A percentile compares a stretch with the other conserved stretches of the same genome.
phyloP scores from a whole-genome alignment of 352 stramenopile species.

The Phytophthora capsici region DNA sequence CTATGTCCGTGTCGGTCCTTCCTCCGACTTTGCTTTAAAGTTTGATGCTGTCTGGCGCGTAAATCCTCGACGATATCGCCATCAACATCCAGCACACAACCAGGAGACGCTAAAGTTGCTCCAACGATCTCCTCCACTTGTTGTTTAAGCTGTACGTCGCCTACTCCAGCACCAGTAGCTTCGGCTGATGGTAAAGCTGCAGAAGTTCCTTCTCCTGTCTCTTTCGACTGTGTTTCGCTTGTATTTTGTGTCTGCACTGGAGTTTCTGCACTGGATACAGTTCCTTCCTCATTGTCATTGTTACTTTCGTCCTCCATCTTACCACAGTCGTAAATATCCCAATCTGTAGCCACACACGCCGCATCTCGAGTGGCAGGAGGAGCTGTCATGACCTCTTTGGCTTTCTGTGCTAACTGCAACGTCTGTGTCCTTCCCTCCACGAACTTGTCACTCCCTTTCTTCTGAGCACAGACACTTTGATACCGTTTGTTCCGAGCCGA shows the following conservation, averaged over 20 bases:
- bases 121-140: conserved; percentile 85
- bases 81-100: conserved; percentile 80
- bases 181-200: conserved; percentile 12
- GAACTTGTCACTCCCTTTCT: conserved; percentile 84
- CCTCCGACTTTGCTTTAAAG: conserved; percentile 29
- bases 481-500: conserved; percentile 72
- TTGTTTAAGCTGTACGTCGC: conserved; percentile 66
- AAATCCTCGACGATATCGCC: conserved; percentile 83
- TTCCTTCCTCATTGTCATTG: conserved; percentile 33
- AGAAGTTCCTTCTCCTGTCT: conserved; percentile 9
- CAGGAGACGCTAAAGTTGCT: conserved; percentile 73
- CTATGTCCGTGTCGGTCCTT: conserved; percentile 25
- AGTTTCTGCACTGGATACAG: background rate
- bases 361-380: conserved; percentile 78
- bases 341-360: conserved; percentile 78
- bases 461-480: conserved; percentile 62
- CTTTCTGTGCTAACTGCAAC: conserved; percentile 77
- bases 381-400: conserved; percentile 85
- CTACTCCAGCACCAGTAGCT: conserved; percentile 37
- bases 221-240: conserved; percentile 25
- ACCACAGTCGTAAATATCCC: conserved; percentile 86
- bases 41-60: conserved; percentile 53
- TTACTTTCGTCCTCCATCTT: conserved; percentile 38
- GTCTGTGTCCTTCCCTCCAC: conserved; percentile 71
- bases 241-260: conserved; percentile 10